Evolutionary conservation across 768 basidiomycete genomes (phyloP).

Genomic region (Punctularia strigosozonata): DNA sequence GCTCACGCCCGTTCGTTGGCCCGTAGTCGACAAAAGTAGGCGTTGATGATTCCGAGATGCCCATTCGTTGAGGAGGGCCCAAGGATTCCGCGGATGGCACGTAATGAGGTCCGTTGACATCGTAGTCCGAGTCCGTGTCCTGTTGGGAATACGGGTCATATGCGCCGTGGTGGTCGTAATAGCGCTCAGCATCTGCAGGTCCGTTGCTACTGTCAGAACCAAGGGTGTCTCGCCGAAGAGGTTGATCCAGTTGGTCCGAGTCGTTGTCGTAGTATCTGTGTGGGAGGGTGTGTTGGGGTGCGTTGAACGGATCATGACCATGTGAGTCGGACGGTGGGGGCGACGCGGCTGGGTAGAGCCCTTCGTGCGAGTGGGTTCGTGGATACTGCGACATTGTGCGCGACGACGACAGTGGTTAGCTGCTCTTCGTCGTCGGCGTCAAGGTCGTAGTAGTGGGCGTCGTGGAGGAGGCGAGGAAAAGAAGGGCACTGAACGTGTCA

Average conservation of each 20-base stretch:
- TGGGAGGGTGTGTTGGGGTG: conserved; percentile 21
- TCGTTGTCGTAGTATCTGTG: conserved; percentile 58
- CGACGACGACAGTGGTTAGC: background rate
- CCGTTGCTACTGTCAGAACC: conserved; percentile 61
- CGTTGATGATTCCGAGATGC: conserved; percentile 58
- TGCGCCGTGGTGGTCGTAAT: conserved; percentile 52
- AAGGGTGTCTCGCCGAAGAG: conserved; percentile 53
- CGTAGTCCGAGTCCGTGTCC: conserved; percentile 80
- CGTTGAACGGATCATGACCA: conserved; percentile 55
- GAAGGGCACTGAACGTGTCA: background rate
- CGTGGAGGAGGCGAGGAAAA: background rate
- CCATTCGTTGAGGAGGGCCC: conserved; percentile 46
- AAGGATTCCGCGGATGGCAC: conserved; percentile 70
- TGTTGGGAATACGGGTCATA: conserved; percentile 62
- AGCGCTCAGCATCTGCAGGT: conserved; percentile 33
- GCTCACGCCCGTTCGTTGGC: conserved; percentile 52
- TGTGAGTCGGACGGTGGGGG: conserved; percentile 52
- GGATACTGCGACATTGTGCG: background rate
- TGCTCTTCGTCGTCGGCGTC: background rate
- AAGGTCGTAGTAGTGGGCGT: background rate
- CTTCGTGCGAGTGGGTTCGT: background rate
- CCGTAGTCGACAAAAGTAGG: conserved; percentile 61
- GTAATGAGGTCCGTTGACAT: conserved; percentile 56
- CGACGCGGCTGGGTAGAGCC: conserved; percentile 39
- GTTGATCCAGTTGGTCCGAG: conserved; percentile 54